phyloP scores from a whole-genome alignment of 2,329 filamentous ascomycete species.

The Atkinsonella texensis region DNA sequence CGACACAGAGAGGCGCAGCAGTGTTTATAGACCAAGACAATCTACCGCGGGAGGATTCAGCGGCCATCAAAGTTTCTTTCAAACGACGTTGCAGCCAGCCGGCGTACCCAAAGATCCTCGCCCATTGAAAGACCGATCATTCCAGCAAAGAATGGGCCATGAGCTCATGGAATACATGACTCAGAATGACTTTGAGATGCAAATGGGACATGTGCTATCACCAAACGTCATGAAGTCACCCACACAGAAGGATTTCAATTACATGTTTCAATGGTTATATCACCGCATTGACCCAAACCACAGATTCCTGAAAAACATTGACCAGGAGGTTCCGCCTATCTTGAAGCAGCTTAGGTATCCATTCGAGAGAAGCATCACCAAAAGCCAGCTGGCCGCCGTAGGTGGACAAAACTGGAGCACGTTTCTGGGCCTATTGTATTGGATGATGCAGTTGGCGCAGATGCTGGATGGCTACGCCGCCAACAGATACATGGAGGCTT shows the following conservation, averaged over 20 bases:
- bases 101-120: slow-evolving; percentile 79
- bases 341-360: slow-evolving; percentile 91
- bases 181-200: slow-evolving; percentile 91
- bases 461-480: slow-evolving; percentile 78
- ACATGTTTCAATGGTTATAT: slow-evolving; percentile 97
- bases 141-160: slow-evolving; percentile 71
- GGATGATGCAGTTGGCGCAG: slow-evolving; percentile 96
- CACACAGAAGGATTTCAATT: slow-evolving; percentile 96
- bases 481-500: slow-evolving; percentile 81
- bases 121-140: slow-evolving; percentile 68
- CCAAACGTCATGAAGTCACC: slow-evolving; percentile 86
- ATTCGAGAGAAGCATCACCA: slow-evolving; percentile 90
- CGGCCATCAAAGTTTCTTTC: slow-evolving; percentile 83
- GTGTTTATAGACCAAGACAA: slow-evolving; percentile 61
- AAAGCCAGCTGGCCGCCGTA: slow-evolving; percentile 88
- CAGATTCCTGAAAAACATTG: slow-evolving; percentile 86
- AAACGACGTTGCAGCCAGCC: slow-evolving; percentile 68
- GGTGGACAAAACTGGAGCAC: slow-evolving; percentile 96
- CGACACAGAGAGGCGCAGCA: slow-evolving; percentile 60
- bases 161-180: slow-evolving; percentile 87
- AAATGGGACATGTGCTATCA: slow-evolving; percentile 90
- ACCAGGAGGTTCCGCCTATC: slow-evolving; percentile 85
- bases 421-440: slow-evolving; percentile 86
- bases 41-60: slow-evolving; percentile 55
- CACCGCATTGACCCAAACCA: slow-evolving; percentile 91